Evolutionary conservation across 139 green algal species (phyloP).

Genomic region (Coelastrella sp.): DNA sequence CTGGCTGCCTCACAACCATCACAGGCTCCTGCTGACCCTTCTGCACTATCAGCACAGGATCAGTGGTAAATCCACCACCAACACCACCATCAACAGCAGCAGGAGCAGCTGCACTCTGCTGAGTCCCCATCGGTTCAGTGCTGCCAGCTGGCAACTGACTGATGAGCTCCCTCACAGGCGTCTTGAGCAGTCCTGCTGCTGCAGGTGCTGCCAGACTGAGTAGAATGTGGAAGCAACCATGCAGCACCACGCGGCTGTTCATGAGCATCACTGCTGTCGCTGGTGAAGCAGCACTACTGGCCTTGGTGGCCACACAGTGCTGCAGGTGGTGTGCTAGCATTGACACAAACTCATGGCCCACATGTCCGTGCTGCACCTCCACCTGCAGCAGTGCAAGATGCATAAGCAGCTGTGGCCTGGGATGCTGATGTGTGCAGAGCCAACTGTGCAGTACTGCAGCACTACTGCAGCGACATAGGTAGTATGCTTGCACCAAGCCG

Average conservation of each 20-base stretch:
- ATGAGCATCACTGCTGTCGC: not conserved
- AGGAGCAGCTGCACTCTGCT: not conserved
- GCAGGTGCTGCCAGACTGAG: not conserved
- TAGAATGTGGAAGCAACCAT: conserved; percentile 30
- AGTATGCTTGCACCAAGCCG: not conserved
- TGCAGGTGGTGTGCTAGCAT: not conserved
- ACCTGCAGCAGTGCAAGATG: not conserved
- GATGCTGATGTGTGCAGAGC: not conserved
- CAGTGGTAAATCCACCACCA: not conserved
- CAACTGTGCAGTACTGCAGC: not conserved
- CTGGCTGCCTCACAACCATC: not conserved
- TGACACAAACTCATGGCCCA: not conserved
- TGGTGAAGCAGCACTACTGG: not conserved
- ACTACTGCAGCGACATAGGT: too few relatives aligned
- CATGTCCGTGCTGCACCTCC: not conserved
- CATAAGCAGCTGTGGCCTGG: not conserved
- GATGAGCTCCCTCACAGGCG: not conserved
- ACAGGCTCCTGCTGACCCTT: not conserved
- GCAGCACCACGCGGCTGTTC: not conserved
- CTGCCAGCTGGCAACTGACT: not conserved
- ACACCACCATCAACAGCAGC: not conserved
- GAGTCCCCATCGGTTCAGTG: not conserved
- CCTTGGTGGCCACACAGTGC: not conserved
- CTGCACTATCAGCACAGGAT: not conserved
- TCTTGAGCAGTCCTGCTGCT: not conserved